Conservation (phyloP, 257 asterid genomes). For the Henckelia pumila region DNA sequence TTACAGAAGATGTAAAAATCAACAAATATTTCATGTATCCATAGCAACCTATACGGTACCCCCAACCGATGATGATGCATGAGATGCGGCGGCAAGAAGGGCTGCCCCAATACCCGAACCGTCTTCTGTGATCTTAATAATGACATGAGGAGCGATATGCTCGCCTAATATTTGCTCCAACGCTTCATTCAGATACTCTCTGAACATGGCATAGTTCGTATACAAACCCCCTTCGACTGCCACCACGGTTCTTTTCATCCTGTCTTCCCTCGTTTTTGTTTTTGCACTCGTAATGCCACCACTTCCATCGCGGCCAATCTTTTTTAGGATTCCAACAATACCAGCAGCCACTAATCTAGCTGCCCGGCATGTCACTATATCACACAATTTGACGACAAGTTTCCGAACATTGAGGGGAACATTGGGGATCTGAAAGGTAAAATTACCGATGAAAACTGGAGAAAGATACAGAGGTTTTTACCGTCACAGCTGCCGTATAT, state of each 20-base stretch:
- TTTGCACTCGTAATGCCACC: conserved; percentile 47
- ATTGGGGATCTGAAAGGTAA: conserved; percentile 48
- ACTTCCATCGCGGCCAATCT: conserved; percentile 81
- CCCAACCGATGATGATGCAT: conserved; percentile 7
- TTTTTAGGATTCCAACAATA: conserved; percentile 76
- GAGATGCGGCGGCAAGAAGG: conserved; percentile 88
- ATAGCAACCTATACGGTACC: no score
- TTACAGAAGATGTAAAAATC: not conserved
- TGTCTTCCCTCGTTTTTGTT: conserved; percentile 30
- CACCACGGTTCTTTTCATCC: conserved; percentile 67
- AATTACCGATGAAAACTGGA: conserved; percentile 5
- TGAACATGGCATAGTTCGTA: conserved; percentile 68
- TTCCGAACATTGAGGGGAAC: conserved; percentile 63
- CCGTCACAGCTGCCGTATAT: not conserved
- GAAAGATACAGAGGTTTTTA: not conserved
- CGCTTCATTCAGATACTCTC: conserved; percentile 49
- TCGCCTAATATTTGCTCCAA: conserved; percentile 76
- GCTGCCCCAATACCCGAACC: conserved; percentile 97
- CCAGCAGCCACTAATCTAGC: conserved; percentile 92
- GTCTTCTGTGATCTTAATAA: conserved; percentile 56
- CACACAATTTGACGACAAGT: conserved; percentile 74
- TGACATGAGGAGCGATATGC: conserved; percentile 30
- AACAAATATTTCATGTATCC: not conserved
- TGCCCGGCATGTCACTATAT: conserved; percentile 74
- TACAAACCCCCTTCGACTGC: conserved; percentile 78